Base-by-base conservation (phyloP, 495 filamentous ascomycete species). In the Podospora sp. region DNA sequence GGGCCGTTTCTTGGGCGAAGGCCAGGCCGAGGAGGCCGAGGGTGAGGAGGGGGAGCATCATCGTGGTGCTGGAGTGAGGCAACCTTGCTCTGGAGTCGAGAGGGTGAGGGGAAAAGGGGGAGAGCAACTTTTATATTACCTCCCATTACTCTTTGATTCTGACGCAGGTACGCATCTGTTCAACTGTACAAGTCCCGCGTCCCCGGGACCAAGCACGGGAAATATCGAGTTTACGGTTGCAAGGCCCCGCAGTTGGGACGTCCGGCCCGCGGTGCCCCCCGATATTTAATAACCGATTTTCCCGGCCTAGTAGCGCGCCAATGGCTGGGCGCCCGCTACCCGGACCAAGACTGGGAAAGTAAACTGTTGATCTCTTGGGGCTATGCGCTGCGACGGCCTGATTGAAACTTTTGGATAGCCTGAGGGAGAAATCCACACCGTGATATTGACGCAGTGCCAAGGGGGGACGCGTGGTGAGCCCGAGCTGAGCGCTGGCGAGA, bases 11-110 rank as follows among this genome's bases (percentile, higher is more conserved):
- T 24, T 65, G 63, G 53, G 63, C 63, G 63, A 12, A 26, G 50
- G 29, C 52, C 26, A 63, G 46, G 26, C 61, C 61, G 14, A 63
- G n/a, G 40, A 63, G 40, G 61, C 46, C 40, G 40, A 63, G 21
- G 16, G 20, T 20, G 21, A 52, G 22, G 49, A 40, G 14, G 14
- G 18, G 26, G 40, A 25, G 25, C 9, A 35, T 21, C 40, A 52
- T 63, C 14, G 40, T 27, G 61, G 6, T 55, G 20, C 7, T 22
- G 52, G 9, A 3, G 9, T 55, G 3, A 2, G 1, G 52, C 20
- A n/a, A n/a, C n/a, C n/a, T n/a, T n/a, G n/a, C n/a, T n/a, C n/a
- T n/a, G n/a, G n/a, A n/a, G n/a, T n/a, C 22, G 52, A 26, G 7
- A 55, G n/a, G n/a, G n/a, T n/a, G n/a, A 26, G 8, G 56, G 26